Evolutionary conservation across 805 yeast genomes (phyloP).

Genomic region (Wickerhamiella alocasiicola): DNA sequence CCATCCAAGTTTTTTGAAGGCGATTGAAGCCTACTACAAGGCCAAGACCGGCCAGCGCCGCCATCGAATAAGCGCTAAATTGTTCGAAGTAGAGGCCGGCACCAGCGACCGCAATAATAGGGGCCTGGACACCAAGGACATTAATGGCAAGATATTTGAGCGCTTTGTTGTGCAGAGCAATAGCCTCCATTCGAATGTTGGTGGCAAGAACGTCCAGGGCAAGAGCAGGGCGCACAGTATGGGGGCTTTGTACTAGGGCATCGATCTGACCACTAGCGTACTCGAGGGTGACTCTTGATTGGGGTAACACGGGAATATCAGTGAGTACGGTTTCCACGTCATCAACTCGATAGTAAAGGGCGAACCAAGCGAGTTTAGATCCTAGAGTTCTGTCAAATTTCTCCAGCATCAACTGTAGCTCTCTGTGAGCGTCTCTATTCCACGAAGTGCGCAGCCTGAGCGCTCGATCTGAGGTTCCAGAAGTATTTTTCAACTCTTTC

Average conservation of each 20-base stretch:
- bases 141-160: constrained; percentile 22
- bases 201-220: constrained; percentile 4
- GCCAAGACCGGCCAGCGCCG: constrained; percentile 28
- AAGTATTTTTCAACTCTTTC: constrained; percentile 10
- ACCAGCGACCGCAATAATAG: constrained; percentile 23
- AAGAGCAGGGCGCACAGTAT: constrained; percentile 9
- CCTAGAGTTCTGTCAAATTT: constrained; percentile 18
- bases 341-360: constrained; percentile 28
- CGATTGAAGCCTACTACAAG: constrained; percentile 26
- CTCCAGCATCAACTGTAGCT: constrained; percentile 27
- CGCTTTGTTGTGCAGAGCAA: constrained; percentile 24
- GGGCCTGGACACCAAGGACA: constrained; percentile 28
- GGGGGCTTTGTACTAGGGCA: constrained; percentile 8
- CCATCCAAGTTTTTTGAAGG: constrained; percentile 28
- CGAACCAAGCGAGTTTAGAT: constrained; percentile 27
- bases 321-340: constrained; percentile 25
- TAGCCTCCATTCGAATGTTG: constrained; percentile 10
- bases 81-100: constrained; percentile 26
- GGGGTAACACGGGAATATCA: constrained; percentile 22
- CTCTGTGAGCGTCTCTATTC: constrained; percentile 30
- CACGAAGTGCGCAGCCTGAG: constrained; percentile 22
- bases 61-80: constrained; percentile 26
- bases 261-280: constrained; percentile 27
- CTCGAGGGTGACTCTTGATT: constrained; percentile 21
- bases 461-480: constrained; percentile 15